Percentiles rank a stretch among this genome's conserved stretches.
Conservation (phyloP, 352 stramenopile genomes). For the Phytophthora tubulina region DNA sequence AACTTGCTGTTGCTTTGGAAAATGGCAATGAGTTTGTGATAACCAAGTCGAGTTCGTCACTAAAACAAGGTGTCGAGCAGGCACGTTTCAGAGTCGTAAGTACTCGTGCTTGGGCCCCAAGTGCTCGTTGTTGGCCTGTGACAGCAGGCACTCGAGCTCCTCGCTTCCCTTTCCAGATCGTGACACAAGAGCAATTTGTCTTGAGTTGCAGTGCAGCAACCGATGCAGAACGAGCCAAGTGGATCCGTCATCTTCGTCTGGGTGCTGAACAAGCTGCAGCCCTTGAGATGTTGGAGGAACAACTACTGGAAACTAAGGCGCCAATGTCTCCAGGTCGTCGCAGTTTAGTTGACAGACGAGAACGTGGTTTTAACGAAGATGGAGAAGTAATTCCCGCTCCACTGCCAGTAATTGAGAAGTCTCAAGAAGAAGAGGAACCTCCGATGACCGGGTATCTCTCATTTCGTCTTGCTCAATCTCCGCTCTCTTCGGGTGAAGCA, state of each 20-base stretch:
- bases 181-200: conserved; percentile 72
- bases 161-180: conserved; percentile 74
- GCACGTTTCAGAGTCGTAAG: conserved; percentile 54
- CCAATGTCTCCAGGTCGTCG: conserved; percentile 35
- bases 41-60: conserved; percentile 35
- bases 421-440: conserved; percentile 32
- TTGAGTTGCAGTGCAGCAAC: conserved; percentile 69
- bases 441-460: conserved; percentile 40
- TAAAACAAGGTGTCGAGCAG: conserved; percentile 36
- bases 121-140: conserved; percentile 37
- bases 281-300: conserved; percentile 65
- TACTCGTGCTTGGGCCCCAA: conserved; percentile 56
- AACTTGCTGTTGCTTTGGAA: conserved; percentile 58
- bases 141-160: conserved; percentile 32
- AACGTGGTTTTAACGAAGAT: conserved; percentile 21
- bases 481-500: conserved; percentile 22
- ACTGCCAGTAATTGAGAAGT: neutral
- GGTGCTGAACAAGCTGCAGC: conserved; percentile 60
- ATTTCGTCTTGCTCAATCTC: conserved; percentile 27
- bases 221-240: conserved; percentile 66
- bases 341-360: conserved; percentile 33
- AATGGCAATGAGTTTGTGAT: conserved; percentile 63
- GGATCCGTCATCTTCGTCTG: conserved; percentile 73
- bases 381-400: neutral
- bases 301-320: conserved; percentile 48